Evolutionary conservation across 2,329 filamentous ascomycete genomes (phyloP).

Genomic region (Diaporthe capsici): DNA sequence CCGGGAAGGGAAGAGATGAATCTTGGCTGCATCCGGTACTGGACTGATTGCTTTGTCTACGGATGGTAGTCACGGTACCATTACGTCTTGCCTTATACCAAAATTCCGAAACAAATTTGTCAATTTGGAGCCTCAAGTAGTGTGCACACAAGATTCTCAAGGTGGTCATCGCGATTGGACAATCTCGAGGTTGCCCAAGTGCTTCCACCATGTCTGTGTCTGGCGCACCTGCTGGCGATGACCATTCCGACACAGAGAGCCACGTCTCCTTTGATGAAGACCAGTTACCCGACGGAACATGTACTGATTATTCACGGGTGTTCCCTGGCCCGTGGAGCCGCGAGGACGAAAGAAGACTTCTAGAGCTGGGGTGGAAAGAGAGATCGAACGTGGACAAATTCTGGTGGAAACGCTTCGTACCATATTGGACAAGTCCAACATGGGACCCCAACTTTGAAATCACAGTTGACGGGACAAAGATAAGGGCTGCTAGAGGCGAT

Average conservation of each 20-base stretch:
- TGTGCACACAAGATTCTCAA: not conserved
- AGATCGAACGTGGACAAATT: not conserved
- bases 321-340: not conserved
- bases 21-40: not conserved
- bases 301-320: not conserved
- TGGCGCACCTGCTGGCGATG: not conserved
- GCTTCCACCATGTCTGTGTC: too few relatives aligned
- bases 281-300: not conserved
- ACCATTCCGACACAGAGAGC: not conserved
- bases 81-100: not conserved
- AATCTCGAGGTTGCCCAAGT: not conserved
- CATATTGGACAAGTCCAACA: not conserved
- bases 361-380: not conserved
- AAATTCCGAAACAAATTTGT: too few relatives aligned
- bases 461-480: not conserved
- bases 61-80: not conserved
- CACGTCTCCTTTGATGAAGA: not conserved
- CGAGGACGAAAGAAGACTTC: not conserved
- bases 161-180: not conserved
- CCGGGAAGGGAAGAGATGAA: not conserved
- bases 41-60: not conserved
- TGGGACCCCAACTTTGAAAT: not conserved
- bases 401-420: slow-evolving; percentile 12
- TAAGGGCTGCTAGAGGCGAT: not conserved
- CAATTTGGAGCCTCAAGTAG: not conserved